Evolutionary conservation across 306 rosid species (phyloP), one percentile per base, ranked within the genome.

Genomic region (Begonia loranthoides): DNA sequence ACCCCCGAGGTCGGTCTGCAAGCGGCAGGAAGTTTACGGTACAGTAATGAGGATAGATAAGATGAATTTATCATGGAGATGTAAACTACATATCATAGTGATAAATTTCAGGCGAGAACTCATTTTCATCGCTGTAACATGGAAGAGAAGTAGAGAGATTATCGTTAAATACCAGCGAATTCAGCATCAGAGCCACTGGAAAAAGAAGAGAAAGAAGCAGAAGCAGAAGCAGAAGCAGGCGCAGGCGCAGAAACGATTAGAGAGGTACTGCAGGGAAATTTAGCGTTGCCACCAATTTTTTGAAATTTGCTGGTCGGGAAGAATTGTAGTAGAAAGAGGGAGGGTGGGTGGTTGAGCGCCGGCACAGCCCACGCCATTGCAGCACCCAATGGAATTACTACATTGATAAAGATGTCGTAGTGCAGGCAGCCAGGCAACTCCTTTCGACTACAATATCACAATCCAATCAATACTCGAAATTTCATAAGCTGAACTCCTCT

Each of bases 131-230:
- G 22, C 17, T 50, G 6, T 13, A 47, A 10, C 28, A 2, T 16
- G 43, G 19, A 60, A 14, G 16, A 12, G 51, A 45, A 51, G 58
- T 2, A 4, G 49, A 50, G 16, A 13, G 43, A 4, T 49, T 10
- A 9, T 14, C 13, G 60, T 19, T 39, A 34, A 13, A 41, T 72
- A 82, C 88, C 89, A 1, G 83, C 19, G 64, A 64, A 79, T 41
- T 77, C 75, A 21, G 87, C 75, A 22, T 79, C 81, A 40, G 88
- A 79, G 66, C 86, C 80, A 28, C 72, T 13, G 47, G 78, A 12
- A 15, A 81, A 64, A 40, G 94, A 67, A 58, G 89, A 73, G 65
- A 87, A 76, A 71, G 78, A 68, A 54, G 70, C 65, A 9, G 79
- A 72, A 10, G 45, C 14, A 55, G 60, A 51, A 59, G 66, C 56